Percentiles rank a stretch among this genome's conserved stretches.
Conservation (phyloP, 345 rosid genomes). For the Rubroshorea leprosula region DNA sequence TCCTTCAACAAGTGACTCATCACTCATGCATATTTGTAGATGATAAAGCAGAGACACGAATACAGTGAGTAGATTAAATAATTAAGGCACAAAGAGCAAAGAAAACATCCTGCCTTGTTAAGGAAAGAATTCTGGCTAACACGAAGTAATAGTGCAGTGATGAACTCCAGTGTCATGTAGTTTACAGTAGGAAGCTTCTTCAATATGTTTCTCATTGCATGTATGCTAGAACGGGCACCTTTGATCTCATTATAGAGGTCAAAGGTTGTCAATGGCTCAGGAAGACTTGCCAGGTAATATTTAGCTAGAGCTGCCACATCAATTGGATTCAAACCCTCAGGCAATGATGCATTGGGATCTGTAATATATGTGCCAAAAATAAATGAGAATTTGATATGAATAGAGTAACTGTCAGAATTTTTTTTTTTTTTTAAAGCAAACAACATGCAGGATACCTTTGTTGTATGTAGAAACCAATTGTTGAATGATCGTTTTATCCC, state of each 20-base stretch:
- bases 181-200: slow-evolving; percentile 81
- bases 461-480: slow-evolving; percentile 76
- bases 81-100: slow-evolving; percentile 5
- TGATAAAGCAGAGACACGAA: too few relatives aligned
- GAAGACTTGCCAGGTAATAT: slow-evolving; percentile 91
- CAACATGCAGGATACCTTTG: slow-evolving; percentile 44
- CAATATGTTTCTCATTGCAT: slow-evolving; percentile 56
- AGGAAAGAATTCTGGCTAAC: slow-evolving; percentile 79
- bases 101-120: slow-evolving; percentile 54
- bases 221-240: slow-evolving; percentile 66
- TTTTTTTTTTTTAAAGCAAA: not conserved
- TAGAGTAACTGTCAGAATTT: slow-evolving; percentile 4
- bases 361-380: slow-evolving; percentile 15
- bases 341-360: slow-evolving; percentile 68
- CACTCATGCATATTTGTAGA: too few relatives aligned
- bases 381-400: slow-evolving; percentile 10
- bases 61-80: too few relatives aligned
- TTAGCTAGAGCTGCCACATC: slow-evolving; percentile 73
- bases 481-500: slow-evolving; percentile 61
- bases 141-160: slow-evolving; percentile 72
- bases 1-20: too few relatives aligned
- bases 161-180: slow-evolving; percentile 79
- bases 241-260: slow-evolving; percentile 73
- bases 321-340: slow-evolving; percentile 66
- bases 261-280: slow-evolving; percentile 74